Conservation (phyloP, 1,139 yeast species). For the Hyphopichia buzzinii region DNA sequence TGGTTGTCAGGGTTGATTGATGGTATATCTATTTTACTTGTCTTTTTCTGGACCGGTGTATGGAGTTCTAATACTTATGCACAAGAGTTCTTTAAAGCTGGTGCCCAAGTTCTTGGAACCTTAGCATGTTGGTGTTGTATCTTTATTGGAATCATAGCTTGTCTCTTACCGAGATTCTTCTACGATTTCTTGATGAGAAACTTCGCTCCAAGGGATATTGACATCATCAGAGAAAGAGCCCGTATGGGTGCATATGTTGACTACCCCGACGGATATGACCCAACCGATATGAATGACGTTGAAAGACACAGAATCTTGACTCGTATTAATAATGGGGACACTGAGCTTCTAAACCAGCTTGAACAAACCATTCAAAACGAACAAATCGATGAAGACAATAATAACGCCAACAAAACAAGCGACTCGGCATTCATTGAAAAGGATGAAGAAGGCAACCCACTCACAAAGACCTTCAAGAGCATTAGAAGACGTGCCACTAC, state of each 20-base stretch:
- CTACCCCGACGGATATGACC: conserved; percentile 57
- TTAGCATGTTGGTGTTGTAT: conserved; percentile 51
- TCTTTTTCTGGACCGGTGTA: conserved; percentile 63
- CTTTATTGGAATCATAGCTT: conserved; percentile 45
- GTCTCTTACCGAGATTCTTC: conserved; percentile 53
- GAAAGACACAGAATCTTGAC: conserved; percentile 41
- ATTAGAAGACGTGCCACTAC: conserved; percentile 36
- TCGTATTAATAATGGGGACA: conserved; percentile 34
- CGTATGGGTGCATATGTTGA: conserved; percentile 45
- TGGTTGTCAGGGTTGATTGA: conserved; percentile 51
- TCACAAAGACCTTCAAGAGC: conserved; percentile 33
- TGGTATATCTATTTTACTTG: conserved; percentile 48
- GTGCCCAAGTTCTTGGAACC: conserved; percentile 52
- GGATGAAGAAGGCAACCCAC: conserved; percentile 18
- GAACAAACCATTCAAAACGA: conserved; percentile 18
- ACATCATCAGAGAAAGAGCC: conserved; percentile 52
- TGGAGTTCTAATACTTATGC: conserved; percentile 49
- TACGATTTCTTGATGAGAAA: conserved; percentile 46
- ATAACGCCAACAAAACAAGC: conserved; percentile 9
- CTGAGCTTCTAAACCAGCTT: conserved; percentile 33
- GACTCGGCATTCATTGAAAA: conserved; percentile 11
- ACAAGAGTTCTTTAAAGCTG: conserved; percentile 55
- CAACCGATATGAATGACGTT: conserved; percentile 51
- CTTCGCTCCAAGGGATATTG: conserved; percentile 53
- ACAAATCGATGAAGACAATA: conserved; percentile 3